A percentile compares a stretch with the other conserved stretches of the same genome.
These are phyloP conservation scores for Lactarius pseudohatsudake DNA, from an alignment of 768 basidiomycete species.

Conservation along the genomic window DNA sequence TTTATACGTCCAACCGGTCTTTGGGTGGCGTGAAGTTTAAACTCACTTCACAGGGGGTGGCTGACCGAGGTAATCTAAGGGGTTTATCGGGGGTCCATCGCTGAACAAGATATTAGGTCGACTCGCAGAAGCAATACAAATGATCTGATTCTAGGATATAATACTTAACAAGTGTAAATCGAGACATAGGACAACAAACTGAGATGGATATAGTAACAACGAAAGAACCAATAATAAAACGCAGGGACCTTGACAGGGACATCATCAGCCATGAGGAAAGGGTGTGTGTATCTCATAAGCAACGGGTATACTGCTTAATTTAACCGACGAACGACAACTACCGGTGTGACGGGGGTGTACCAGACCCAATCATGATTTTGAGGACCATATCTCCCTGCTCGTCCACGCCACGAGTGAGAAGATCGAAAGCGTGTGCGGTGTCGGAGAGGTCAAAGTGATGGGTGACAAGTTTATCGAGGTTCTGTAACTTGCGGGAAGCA, in stretches of 20 bases:
- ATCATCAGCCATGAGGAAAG: conserved; percentile 4
- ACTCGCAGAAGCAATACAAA: not conserved
- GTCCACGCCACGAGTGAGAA: conserved; percentile 74
- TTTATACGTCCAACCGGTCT: not conserved
- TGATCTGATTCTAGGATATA: conserved; percentile 23
- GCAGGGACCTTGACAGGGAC: conserved; percentile 1
- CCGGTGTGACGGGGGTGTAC: conserved; percentile 13
- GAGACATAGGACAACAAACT: not conserved
- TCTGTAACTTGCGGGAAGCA: conserved; percentile 60
- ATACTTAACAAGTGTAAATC: conserved; percentile 16
- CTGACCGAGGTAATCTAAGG: not conserved
- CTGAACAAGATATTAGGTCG: not conserved
- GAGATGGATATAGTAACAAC: not conserved
- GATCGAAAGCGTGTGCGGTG: conserved; percentile 75
- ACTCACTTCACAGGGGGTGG: not conserved
- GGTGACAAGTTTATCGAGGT: conserved; percentile 74
- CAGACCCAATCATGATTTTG: conserved; percentile 77
- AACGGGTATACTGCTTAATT: conserved; percentile 25
- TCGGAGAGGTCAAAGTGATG: conserved; percentile 70
- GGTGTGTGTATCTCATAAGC: conserved; percentile 10
- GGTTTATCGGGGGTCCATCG: not conserved
- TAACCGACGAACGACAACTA: conserved; percentile 12
- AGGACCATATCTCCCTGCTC: conserved; percentile 79
- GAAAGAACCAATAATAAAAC: conserved; percentile 11
- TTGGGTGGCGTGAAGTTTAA: not conserved